Percentiles rank a stretch among this genome's conserved stretches.
phyloP scores from a whole-genome alignment of 352 stramenopile species.

The Phytophthora ramorum region DNA sequence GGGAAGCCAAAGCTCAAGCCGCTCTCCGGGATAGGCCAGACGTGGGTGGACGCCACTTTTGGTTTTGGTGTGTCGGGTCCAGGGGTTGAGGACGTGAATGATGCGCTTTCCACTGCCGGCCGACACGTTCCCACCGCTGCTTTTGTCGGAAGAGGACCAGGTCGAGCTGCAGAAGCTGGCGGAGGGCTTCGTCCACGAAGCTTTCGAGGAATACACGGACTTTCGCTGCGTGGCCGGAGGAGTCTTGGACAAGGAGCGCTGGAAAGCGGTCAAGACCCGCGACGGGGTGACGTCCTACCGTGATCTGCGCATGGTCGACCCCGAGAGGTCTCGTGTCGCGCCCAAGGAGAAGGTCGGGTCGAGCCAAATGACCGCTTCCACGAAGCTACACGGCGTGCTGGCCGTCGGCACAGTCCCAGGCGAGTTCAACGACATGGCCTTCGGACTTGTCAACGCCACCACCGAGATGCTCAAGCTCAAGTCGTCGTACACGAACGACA shows the following conservation, averaged over 20 bases:
- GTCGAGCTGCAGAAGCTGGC: slow-evolving; percentile 36
- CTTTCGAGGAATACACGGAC: slow-evolving; percentile 47
- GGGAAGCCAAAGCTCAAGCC: slow-evolving; percentile 10
- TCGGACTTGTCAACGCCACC: slow-evolving; percentile 37
- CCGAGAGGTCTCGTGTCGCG: slow-evolving; percentile 18
- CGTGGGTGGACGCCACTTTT: slow-evolving; percentile 13
- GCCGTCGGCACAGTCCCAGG: slow-evolving; percentile 36
- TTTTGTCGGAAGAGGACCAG: slow-evolving; percentile 42
- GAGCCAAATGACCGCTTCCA: slow-evolving; percentile 31
- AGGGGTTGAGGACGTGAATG: background rate
- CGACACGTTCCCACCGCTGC: slow-evolving; percentile 44
- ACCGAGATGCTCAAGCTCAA: slow-evolving; percentile 46
- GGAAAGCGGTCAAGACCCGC: slow-evolving; percentile 48
- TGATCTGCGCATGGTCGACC: slow-evolving; percentile 27
- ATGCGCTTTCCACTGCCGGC: slow-evolving; percentile 40
- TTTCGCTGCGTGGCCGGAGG: slow-evolving; percentile 37
- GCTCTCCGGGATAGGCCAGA: slow-evolving; percentile 13
- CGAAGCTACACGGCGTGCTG: slow-evolving; percentile 33
- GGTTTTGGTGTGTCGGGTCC: slow-evolving; percentile 19
- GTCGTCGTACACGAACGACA: slow-evolving; percentile 58
- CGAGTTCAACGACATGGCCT: slow-evolving; percentile 50
- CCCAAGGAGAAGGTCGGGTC: slow-evolving; percentile 35
- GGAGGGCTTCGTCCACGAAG: slow-evolving; percentile 39
- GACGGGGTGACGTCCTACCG: slow-evolving; percentile 36
- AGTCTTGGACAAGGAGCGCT: slow-evolving; percentile 42